phyloP scores from a whole-genome alignment of 2,329 filamentous ascomycete genomes.

The Malbranchea zuffiana region DNA sequence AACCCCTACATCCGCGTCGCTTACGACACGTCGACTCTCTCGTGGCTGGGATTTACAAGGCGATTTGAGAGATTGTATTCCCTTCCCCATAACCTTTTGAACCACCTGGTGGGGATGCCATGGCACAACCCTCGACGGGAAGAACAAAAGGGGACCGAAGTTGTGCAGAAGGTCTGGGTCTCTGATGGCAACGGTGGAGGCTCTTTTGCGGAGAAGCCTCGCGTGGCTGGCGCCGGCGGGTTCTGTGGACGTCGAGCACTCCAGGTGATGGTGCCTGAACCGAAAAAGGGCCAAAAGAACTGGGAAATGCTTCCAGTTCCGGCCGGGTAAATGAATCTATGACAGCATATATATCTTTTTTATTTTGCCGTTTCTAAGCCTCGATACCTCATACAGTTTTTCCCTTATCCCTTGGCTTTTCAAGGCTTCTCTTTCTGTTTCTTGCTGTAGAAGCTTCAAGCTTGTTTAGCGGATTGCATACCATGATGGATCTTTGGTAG shows the following conservation, averaged over 20 bases:
- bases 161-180: slow-evolving; percentile 35
- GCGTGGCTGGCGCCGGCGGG: slow-evolving; percentile 34
- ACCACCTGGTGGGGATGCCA: slow-evolving; percentile 46
- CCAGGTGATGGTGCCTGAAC: slow-evolving; percentile 36
- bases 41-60: slow-evolving; percentile 49
- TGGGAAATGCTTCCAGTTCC: slow-evolving; percentile 37
- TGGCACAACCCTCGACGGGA: slow-evolving; percentile 49
- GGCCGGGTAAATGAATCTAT: slow-evolving; percentile 11
- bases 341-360: too few species aligned
- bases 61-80: slow-evolving; percentile 57
- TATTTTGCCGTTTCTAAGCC: not conserved
- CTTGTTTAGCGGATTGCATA: too few species aligned
- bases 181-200: slow-evolving; percentile 24
- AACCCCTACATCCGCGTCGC: slow-evolving; percentile 66
- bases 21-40: slow-evolving; percentile 48
- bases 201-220: slow-evolving; percentile 30
- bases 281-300: slow-evolving; percentile 34
- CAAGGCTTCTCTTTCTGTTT: too few species aligned
- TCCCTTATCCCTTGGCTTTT: too few species aligned
- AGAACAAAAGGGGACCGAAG: slow-evolving; percentile 46
- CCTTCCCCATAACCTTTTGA: slow-evolving; percentile 48
- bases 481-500: too few species aligned
- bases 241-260: slow-evolving; percentile 36
- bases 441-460: too few species aligned
- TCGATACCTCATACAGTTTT: too few species aligned